phyloP scores from a whole-genome alignment of 2,329 filamentous ascomycete genomes.

The Aspergillus ustus region DNA sequence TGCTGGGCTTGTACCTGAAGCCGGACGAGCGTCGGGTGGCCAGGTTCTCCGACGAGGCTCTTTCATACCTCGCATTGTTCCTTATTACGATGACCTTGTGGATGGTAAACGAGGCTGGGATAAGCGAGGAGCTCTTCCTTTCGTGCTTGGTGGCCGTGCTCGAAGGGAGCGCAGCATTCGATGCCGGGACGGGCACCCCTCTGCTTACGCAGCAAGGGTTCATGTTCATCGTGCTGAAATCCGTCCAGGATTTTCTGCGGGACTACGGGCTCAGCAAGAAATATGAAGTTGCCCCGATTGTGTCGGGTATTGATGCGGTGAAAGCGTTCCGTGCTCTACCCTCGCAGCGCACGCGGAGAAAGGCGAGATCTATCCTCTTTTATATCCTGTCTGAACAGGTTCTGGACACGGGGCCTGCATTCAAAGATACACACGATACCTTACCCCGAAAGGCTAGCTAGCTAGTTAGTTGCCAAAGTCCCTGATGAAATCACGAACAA shows the following conservation, averaged over 20 bases:
- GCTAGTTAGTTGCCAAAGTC: background rate
- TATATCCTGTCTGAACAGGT: background rate
- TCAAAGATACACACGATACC: background rate
- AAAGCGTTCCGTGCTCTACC: background rate
- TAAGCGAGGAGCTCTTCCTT: background rate
- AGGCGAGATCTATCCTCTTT: background rate
- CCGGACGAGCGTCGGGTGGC: background rate
- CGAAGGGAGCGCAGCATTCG: conserved; percentile 1
- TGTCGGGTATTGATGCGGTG: background rate
- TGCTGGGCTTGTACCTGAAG: background rate
- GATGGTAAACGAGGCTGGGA: background rate
- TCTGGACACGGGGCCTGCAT: background rate
- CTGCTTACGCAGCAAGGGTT: background rate
- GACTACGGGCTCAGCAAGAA: background rate
- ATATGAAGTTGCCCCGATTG: background rate
- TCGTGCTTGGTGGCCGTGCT: background rate
- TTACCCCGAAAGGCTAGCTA: background rate
- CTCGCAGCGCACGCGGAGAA: background rate
- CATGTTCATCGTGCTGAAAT: background rate
- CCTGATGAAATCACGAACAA: background rate
- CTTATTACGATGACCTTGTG: background rate
- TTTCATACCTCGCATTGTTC: background rate
- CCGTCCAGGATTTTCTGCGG: background rate
- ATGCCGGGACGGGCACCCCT: background rate
- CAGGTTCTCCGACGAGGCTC: background rate